A percentile compares a stretch with the other conserved stretches of the same genome.
These are phyloP conservation scores for Triticum aestivum DNA, from an alignment of 176 grass and related monocot genomes.

Conservation along the genomic window IWGSC_CS_RefSeq_v2.1 NC_057796.1:252346021-252346520, in stretches of 20 bases:
- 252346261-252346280: not conserved
- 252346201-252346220: slow-evolving; percentile 17
- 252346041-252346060: slow-evolving; percentile 33
- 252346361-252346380: too few relatives aligned
- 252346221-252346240: not conserved
- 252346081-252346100: slow-evolving; percentile 21
- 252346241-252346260: slow-evolving; percentile 4
- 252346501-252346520: too few relatives aligned
- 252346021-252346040: slow-evolving; percentile 52
- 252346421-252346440: not conserved
- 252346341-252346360: not conserved
- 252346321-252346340: not conserved
- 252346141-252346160: slow-evolving; percentile 5
- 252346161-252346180: not conserved
- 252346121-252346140: slow-evolving; percentile 47
- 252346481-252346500: too few relatives aligned
- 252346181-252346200: not conserved
- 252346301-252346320: not conserved
- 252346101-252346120: slow-evolving; percentile 49
- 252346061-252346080: slow-evolving; percentile 35
- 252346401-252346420: not conserved
- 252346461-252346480: too few relatives aligned
- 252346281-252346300: not conserved
- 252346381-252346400: not conserved
- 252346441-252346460: too few relatives aligned